A percentile compares a stretch with the other conserved stretches of the same genome.
These are phyloP conservation scores for Wickerhamomyces tratensis DNA, from an alignment of 805 yeast species.

Conservation along the genomic window DNA sequence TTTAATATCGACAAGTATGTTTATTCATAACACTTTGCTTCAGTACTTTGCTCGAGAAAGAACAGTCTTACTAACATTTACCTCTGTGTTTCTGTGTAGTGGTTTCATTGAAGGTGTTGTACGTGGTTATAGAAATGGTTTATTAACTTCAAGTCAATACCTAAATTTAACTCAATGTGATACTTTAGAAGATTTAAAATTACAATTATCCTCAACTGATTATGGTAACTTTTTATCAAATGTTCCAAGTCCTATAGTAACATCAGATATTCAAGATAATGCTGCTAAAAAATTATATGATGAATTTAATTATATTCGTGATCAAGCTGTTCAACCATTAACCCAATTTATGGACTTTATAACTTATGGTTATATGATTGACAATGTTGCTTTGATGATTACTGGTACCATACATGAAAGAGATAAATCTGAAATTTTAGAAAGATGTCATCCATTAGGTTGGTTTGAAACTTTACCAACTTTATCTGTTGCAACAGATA, in stretches of 20 bases:
- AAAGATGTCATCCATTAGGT: conserved; percentile 93
- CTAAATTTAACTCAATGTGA: conserved; percentile 94
- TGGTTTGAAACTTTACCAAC: conserved; percentile 99
- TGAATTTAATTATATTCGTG: conserved; percentile 77
- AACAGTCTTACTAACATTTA: conserved; percentile 3
- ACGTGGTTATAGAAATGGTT: conserved; percentile 86
- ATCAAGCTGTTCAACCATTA: conserved; percentile 75
- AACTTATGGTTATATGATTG: conserved; percentile 97
- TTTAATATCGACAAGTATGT: conserved; percentile 66
- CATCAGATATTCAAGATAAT: conserved; percentile 76
- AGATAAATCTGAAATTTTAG: conserved; percentile 78
- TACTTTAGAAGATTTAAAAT: conserved; percentile 82
- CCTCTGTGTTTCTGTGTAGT: conserved; percentile 5
- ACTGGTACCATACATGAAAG: conserved; percentile 96
- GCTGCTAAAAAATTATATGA: conserved; percentile 66
- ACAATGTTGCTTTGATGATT: conserved; percentile 90
- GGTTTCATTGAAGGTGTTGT: conserved; percentile 94
- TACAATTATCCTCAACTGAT: conserved; percentile 92
- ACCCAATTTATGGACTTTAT: conserved; percentile 84
- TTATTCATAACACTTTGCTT: background rate
- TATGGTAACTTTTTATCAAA: conserved; percentile 86
- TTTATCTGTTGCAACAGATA: conserved; percentile 86
- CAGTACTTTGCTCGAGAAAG: no score
- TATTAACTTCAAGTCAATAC: conserved; percentile 71
- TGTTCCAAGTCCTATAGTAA: conserved; percentile 73